Conservation (phyloP, 106 monocot genomes). For the Dendrobium catenatum region DNA sequence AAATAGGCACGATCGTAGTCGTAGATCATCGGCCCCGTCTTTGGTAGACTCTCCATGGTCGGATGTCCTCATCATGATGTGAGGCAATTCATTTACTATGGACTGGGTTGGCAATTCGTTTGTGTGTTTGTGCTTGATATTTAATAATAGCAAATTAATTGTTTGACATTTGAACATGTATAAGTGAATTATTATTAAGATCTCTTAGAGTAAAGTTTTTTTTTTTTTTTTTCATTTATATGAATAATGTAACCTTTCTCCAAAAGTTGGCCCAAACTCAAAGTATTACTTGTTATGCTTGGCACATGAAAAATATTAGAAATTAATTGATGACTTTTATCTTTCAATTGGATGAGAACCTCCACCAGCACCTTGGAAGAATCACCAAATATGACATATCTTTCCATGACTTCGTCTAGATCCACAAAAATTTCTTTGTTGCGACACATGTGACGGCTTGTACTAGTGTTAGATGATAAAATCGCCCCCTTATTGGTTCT, state of each 20-base stretch:
- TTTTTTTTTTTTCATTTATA: background rate
- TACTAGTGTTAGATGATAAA: background rate
- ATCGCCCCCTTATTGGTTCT: background rate
- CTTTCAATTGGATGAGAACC: background rate
- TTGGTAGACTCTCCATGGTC: too few species aligned
- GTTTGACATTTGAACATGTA: background rate
- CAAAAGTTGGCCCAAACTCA: background rate
- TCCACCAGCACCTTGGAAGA: background rate
- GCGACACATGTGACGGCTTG: background rate
- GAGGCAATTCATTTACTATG: background rate
- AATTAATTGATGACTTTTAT: conserved; percentile 1
- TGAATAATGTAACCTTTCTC: background rate
- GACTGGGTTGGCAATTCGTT: background rate
- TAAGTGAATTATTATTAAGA: background rate
- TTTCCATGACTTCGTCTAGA: background rate
- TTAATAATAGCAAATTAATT: background rate
- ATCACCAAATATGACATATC: background rate
- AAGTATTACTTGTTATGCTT: background rate
- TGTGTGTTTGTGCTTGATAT: background rate
- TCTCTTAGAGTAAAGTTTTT: background rate
- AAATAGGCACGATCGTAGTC: too few species aligned
- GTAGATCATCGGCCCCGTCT: too few species aligned
- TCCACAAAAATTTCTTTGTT: conserved; percentile 5
- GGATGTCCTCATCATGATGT: background rate
- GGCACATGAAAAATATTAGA: background rate